These are phyloP conservation scores for Chlorella vulgaris DNA, from an alignment of 139 green algal species.

Conservation along the genomic window DNA sequence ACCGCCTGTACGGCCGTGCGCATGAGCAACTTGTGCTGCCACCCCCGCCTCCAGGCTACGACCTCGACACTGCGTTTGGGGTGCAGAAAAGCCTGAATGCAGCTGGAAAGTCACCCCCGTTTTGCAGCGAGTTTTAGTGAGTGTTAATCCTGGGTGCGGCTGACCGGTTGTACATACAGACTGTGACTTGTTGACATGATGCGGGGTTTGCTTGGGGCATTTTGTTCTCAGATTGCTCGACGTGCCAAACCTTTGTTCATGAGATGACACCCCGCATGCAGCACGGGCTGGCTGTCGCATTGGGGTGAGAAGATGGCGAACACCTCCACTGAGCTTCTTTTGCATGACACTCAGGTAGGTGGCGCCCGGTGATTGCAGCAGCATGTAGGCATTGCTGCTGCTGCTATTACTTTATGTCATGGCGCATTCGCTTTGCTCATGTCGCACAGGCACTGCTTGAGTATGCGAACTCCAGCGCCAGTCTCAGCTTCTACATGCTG, in stretches of 20 bases:
- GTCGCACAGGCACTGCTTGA: conserved; percentile 45
- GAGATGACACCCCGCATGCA: not conserved
- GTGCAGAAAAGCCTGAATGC: conserved; percentile 54
- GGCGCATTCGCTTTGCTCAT: too few relatives aligned
- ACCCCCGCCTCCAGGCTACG: too few relatives aligned
- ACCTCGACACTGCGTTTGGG: conserved; percentile 49
- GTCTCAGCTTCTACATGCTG: conserved; percentile 72
- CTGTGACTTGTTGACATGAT: too few relatives aligned
- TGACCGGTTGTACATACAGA: too few relatives aligned
- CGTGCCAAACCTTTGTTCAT: not conserved
- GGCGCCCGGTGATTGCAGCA: not conserved
- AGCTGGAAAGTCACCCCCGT: conserved; percentile 45
- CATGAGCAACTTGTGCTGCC: too few relatives aligned
- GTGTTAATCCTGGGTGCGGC: too few relatives aligned
- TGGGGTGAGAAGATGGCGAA: conserved; percentile 73
- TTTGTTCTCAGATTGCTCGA: too few relatives aligned
- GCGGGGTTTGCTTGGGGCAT: too few relatives aligned
- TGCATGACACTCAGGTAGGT: conserved; percentile 3
- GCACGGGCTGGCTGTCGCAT: conserved; percentile 69
- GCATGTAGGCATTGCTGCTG: too few relatives aligned
- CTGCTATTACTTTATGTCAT: too few relatives aligned
- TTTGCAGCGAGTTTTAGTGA: conserved; percentile 72
- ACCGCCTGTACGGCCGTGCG: too few relatives aligned
- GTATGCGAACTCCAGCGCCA: conserved; percentile 50
- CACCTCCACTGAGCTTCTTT: conserved; percentile 32